Base-by-base conservation (phyloP, 2,329 filamentous ascomycete species). In the Ophiostoma sp. region DNA sequence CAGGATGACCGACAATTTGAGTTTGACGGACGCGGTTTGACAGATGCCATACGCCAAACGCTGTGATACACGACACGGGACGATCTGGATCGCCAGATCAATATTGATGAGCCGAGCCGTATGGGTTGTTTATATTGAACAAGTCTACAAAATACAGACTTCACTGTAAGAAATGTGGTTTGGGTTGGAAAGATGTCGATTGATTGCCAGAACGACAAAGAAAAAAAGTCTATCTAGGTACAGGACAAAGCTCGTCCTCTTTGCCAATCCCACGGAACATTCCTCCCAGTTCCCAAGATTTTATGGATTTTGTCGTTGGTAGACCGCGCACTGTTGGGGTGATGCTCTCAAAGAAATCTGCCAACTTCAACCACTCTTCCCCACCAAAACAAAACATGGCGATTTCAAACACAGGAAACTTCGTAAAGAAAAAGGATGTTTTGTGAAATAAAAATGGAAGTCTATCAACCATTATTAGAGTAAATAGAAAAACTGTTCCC, bases 11-110 rank as follows among this genome's bases (percentile, higher is more conserved):
- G 5, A 5, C 9, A 36, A 9, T 25, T 11, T 25, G 11, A 45
- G 61, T 42, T 48, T 48, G 61, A 66, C 36, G 12, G 11, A 28
- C 22, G 36, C 61, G 9, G n/a, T 66, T 64, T 66, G 61, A 45
- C 61, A 66, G 36, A 66, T 45, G 59, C 2, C 55, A 19, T 7
- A 59, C 28, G 31, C 57, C 12, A 45, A 12, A 66, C 42, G 61
- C 36, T 66, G 61, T 66, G 61, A 45, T 66, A 66, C 61, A 42
- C 36, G n/a, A 66, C 36, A 66, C 61, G 61, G 36, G 61, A 66
- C 36, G 61, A 66, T 66, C 22, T 66, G 61, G 61, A 66, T 66
- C 36, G 36, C 36, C 61, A 66, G 61, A 45, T 45, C 42, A 19
- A 19, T 19, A 19, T 19, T 48, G 42, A 48, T 48, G 42, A 36